A percentile compares a stretch with the other conserved stretches of the same genome.
Evolutionary conservation across 2,329 filamentous ascomycete genomes (phyloP).

Genomic region (Fusarium sp.): DNA sequence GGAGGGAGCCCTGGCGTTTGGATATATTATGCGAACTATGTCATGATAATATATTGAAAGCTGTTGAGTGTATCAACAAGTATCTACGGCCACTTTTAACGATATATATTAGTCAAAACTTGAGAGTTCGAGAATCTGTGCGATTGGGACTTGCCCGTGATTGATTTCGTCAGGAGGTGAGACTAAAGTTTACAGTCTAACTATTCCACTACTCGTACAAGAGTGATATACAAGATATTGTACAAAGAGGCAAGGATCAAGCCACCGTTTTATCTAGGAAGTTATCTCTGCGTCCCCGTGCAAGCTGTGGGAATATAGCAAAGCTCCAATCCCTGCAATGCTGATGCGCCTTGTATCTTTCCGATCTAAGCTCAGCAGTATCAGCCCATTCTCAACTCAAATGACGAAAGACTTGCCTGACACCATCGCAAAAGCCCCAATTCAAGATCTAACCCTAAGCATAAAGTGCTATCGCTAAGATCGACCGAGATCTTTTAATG

Average conservation of each 20-base stretch:
- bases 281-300: background rate
- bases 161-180: background rate
- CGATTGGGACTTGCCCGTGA: background rate
- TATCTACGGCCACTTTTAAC: background rate
- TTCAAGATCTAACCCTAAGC: background rate
- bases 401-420: conserved; percentile 23
- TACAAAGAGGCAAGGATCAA: conserved; percentile 3
- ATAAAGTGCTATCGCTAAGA: conserved; percentile 2
- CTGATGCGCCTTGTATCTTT: background rate
- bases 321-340: conserved; percentile 2
- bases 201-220: conserved; percentile 2
- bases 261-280: background rate
- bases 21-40: conserved; percentile 29
- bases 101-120: background rate
- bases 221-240: background rate
- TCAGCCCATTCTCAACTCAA: conserved; percentile 14
- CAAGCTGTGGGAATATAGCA: background rate
- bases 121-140: background rate
- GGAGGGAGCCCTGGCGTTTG: conserved; percentile 34
- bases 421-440: background rate
- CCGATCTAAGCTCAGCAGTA: conserved; percentile 5
- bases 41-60: conserved; percentile 34
- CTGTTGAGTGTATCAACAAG: conserved; percentile 17
- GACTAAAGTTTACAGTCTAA: background rate
- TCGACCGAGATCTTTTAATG: conserved; percentile 1